phyloP scores from a whole-genome alignment of 2,329 filamentous ascomycete genomes.

The Cladophialophora carrionii region DNA sequence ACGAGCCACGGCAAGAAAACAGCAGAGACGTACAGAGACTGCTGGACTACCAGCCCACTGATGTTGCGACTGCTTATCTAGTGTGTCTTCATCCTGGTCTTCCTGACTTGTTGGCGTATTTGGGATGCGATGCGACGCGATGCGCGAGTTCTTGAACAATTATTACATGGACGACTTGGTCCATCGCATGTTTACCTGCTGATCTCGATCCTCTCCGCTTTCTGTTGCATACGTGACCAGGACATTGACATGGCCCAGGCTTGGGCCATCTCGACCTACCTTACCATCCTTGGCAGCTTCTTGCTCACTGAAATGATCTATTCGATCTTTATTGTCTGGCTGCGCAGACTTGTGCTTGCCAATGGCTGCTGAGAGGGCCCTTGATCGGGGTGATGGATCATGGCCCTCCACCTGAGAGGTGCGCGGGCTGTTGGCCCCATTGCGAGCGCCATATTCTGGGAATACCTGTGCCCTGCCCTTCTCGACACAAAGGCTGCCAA shows the following conservation, averaged over 20 bases:
- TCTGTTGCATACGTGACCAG: slow-evolving; percentile 51
- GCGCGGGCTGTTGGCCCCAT: slow-evolving; percentile 50
- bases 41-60: neutral
- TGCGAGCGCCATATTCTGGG: slow-evolving; percentile 49
- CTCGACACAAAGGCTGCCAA: slow-evolving; percentile 51
- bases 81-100: slow-evolving; percentile 53
- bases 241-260: slow-evolving; percentile 46
- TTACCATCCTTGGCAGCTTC: slow-evolving; percentile 53
- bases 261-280: slow-evolving; percentile 52
- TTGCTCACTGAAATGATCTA: slow-evolving; percentile 39
- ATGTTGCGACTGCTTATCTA: neutral
- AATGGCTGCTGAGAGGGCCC: slow-evolving; percentile 50
- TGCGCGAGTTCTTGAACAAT: slow-evolving; percentile 58
- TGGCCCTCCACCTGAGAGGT: slow-evolving; percentile 45
- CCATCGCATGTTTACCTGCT: slow-evolving; percentile 54
- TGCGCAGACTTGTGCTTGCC: slow-evolving; percentile 50
- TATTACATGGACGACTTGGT: slow-evolving; percentile 57
- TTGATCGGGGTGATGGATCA: slow-evolving; percentile 51
- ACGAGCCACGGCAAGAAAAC: slow-evolving; percentile 44
- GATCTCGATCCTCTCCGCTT: slow-evolving; percentile 55
- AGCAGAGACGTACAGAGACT: neutral
- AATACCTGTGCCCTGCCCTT: slow-evolving; percentile 51
- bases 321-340: slow-evolving; percentile 46
- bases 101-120: slow-evolving; percentile 56
- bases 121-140: slow-evolving; percentile 57